Evolutionary conservation across 2,329 filamentous ascomycete genomes (phyloP), one percentile per base, ranked within the genome.

Genomic region (Fusarium concolor): DNA sequence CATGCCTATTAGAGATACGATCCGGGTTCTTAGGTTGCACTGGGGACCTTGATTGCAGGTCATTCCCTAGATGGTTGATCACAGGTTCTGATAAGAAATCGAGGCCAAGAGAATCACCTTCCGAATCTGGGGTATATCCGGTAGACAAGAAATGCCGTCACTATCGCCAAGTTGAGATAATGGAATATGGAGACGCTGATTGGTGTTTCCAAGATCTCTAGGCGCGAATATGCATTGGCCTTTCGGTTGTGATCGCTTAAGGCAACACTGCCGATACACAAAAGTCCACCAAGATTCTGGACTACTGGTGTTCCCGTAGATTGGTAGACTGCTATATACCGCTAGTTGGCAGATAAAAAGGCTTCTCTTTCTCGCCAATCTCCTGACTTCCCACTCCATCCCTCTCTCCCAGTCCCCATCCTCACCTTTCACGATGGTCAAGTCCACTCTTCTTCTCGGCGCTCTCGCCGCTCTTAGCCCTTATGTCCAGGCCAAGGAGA

Each of bases 381-480:
- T 10, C 6, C 26, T 31, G 11, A 14, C 22, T 20, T 15, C 24
- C 37, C 20, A 37, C 17, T 6, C 8, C 53, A 43, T 33, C 31
- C 29, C 26, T 20, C 10, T 7, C 22, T 24, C 28, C 15, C 18
- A 45, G 9, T 26, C 11, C 24, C 2, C 15, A 11, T 35, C 20
- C 10, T 6, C 15, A 39, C 15, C 8, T 2, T 18, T 10, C 62
- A 70, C 15, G n/a, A 72, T 72, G 70, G 70, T 72, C 46, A 70
- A 60, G 35, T 49, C 62, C n/a, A 39, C 59, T 37, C 17, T 70
- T 18, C 37, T 66, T 10, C 28, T 71, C 15, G 43, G 70, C 35
- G 35, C 56, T 2, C 18, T 70, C 4, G 70, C 68, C 38, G 52
- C 54, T 6, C 11, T 67, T 1, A 29, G 28, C 18, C 59, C 68